phyloP scores from a whole-genome alignment of 2,329 filamentous ascomycete species.

The Botrytis sinoallii region DNA sequence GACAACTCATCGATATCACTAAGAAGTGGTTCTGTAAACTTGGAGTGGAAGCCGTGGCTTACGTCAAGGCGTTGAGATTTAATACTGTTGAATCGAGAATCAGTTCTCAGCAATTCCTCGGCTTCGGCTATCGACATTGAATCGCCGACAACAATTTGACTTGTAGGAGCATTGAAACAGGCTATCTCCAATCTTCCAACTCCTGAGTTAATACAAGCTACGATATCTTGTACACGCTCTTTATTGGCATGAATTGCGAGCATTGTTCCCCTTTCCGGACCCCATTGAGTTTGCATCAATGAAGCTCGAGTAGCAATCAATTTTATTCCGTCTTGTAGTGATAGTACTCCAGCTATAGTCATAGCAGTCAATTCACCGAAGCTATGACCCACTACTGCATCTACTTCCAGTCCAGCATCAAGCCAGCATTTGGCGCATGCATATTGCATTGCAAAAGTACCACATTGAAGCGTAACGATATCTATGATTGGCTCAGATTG shows the following conservation, averaged over 20 bases:
- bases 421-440: slow-evolving; percentile 27
- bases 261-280: neutral
- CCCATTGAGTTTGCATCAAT: slow-evolving; percentile 31
- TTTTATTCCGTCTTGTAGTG: slow-evolving; percentile 19
- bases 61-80: slow-evolving; percentile 29
- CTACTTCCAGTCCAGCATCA: slow-evolving; percentile 20
- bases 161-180: neutral
- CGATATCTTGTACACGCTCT: neutral
- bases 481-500: slow-evolving; percentile 17
- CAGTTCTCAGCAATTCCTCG: slow-evolving; percentile 19
- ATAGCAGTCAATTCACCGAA: slow-evolving; percentile 42
- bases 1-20: neutral
- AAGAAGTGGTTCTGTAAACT: slow-evolving; percentile 17
- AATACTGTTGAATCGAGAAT: slow-evolving; percentile 26
- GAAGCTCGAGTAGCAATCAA: slow-evolving; percentile 37
- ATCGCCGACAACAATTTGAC: neutral
- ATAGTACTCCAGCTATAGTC: slow-evolving; percentile 28
- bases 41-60: slow-evolving; percentile 30
- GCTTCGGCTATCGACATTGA: neutral
- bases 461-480: slow-evolving; percentile 22
- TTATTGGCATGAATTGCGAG: neutral
- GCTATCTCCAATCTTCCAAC: neutral
- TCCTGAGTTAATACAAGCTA: neutral
- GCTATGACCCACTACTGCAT: slow-evolving; percentile 38
- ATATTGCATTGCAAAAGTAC: slow-evolving; percentile 27